Evolutionary conservation across 306 rosid species (phyloP), one percentile per base, ranked within the genome.

Genomic region (Fragaria ananassa): DNA sequence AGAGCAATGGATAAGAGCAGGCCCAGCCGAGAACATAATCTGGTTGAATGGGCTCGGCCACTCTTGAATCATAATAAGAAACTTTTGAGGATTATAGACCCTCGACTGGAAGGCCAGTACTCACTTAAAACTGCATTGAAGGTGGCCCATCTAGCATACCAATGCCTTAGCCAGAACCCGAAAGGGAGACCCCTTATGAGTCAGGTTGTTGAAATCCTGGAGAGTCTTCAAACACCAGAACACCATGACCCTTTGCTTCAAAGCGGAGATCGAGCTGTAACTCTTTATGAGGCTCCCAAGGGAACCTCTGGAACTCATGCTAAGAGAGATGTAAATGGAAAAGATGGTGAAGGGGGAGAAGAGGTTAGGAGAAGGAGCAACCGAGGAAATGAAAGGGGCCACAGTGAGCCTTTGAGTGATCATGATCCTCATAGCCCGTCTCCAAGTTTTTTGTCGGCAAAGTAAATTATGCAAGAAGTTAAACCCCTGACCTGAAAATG

Each of bases 31-130:
- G 96, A 93, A 79, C 96, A 93, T 81, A 93, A 89, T 87, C 78
- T 93, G 71, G 98, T 93, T 53, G 98, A 91, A 84, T 93, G 98
- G 98, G 96, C 98, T 8, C 93, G 96, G 35, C 98, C 98, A 0
- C 84, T 93, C 46, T 74, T 93, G 84, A 93, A 85, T 83, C 84
- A 93, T 83, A 93, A 93, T 54, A 93, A 91, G 80, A 93, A 91
- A 79, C 83, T 93, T 10, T 64, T 89, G 78, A 83, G 83, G 77
- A 93, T 93, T 73, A 71, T 93, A 80, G 98, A 93, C 70, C 98
- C 96, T 37, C 87, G 90, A 83, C 64, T 91, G 79, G 96, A 91
- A 73, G 98, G 98, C 64, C 96, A 93, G 79, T 93, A 91, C 74
- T 86, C 95, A 13, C 67, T 62, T 71, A 89, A 76, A 86, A 72